A percentile compares a stretch with the other conserved stretches of the same genome.
These are phyloP conservation scores for Ceratocystiopsis minuta DNA, from an alignment of 2,329 filamentous ascomycete genomes.

Conservation along the genomic window DNA sequence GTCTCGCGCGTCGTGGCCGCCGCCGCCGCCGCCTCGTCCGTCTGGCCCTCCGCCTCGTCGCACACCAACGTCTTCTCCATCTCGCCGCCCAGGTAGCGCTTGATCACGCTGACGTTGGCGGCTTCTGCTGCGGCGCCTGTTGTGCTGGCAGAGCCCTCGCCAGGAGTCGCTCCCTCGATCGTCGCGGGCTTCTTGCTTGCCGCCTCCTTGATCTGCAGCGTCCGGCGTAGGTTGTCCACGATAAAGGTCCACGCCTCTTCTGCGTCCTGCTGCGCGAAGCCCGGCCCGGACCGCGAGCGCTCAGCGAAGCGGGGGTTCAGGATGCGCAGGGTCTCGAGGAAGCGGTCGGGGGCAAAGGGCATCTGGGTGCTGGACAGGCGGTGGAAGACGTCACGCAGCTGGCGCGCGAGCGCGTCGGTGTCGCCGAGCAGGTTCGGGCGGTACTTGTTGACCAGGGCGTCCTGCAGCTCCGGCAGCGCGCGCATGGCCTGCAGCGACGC, in stretches of 20 bases:
- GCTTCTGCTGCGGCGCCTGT: not conserved
- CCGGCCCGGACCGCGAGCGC: constrained; percentile 60
- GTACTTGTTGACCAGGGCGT: constrained; percentile 48
- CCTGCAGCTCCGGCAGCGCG: constrained; percentile 77
- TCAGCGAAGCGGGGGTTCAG: constrained; percentile 89
- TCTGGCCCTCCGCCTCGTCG: constrained; percentile 43
- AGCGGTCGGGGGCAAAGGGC: constrained; percentile 66
- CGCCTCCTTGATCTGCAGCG: constrained; percentile 46
- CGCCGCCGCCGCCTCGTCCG: constrained; percentile 54
- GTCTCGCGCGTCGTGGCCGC: constrained; percentile 49
- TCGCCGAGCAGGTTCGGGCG: constrained; percentile 13
- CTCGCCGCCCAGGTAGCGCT: constrained; percentile 74
- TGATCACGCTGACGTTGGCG: constrained; percentile 50
- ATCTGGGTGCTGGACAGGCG: constrained; percentile 80
- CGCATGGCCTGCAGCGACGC: constrained; percentile 86
- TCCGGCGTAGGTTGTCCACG: constrained; percentile 62
- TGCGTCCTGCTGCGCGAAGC: constrained; percentile 94
- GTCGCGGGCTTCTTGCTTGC: constrained; percentile 8
- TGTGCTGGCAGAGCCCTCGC: constrained; percentile 6
- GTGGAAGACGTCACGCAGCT: constrained; percentile 69
- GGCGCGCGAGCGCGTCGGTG: constrained; percentile 46
- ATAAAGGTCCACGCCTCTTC: constrained; percentile 98
- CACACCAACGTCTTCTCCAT: constrained; percentile 67
- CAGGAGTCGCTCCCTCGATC: constrained; percentile 21
- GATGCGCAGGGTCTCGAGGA: constrained; percentile 61